These are phyloP conservation scores for Haplosporangium gracile DNA, from an alignment of 192 early-diverging fungal species.

Conservation along the genomic window DNA sequence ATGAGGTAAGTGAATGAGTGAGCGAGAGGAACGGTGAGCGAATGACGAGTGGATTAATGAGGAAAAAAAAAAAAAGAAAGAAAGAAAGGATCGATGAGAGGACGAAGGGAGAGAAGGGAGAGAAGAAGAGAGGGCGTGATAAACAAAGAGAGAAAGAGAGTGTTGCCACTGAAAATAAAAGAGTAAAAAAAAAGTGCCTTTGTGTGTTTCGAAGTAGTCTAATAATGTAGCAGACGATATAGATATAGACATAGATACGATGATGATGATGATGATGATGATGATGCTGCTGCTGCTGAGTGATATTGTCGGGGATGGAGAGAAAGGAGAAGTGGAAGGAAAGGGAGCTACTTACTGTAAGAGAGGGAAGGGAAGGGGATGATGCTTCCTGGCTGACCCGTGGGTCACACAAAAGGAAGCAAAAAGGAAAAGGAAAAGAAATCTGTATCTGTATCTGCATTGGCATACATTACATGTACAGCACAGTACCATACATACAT, in stretches of 20 bases:
- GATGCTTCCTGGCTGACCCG: not conserved
- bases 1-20: too few relatives aligned
- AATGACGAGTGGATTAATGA: too few relatives aligned
- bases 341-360: too few relatives aligned
- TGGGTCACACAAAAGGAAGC: slow-evolving; percentile 2
- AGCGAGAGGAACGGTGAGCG: too few relatives aligned
- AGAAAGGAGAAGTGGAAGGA: not conserved
- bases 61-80: too few relatives aligned
- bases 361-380: too few relatives aligned
- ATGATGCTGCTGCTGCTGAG: not conserved
- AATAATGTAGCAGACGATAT: not conserved
- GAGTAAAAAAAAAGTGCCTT: too few relatives aligned
- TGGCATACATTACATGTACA: too few relatives aligned
- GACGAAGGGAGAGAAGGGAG: not conserved
- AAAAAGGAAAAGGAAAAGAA: not conserved
- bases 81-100: not conserved
- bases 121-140: not conserved
- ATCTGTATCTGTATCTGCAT: too few relatives aligned
- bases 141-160: not conserved
- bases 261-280: not conserved
- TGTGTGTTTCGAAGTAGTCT: too few relatives aligned
- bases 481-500: too few relatives aligned
- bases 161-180: not conserved
- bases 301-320: not conserved
- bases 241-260: not conserved